These are phyloP conservation scores for Annulohypoxylon bovei DNA, from an alignment of 495 filamentous ascomycete species.

Conservation along the genomic window DNA sequence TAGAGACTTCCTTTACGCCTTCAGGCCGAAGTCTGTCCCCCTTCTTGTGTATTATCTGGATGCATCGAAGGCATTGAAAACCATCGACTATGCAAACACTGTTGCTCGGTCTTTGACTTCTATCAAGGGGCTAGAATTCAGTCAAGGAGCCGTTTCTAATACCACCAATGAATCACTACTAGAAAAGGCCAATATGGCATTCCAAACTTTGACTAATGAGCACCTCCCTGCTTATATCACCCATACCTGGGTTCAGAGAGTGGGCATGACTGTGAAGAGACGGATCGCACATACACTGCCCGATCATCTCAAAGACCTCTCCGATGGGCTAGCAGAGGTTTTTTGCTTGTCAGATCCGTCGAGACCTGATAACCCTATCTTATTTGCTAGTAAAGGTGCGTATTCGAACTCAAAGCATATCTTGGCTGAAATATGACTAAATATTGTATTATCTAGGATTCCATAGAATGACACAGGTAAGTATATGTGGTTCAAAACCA, in stretches of 20 bases:
- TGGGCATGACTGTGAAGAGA: conserved; percentile 65
- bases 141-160: conserved; percentile 50
- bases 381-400: conserved; percentile 80
- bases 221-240: conserved; percentile 78
- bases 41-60: conserved; percentile 77
- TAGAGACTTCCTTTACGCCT: conserved; percentile 69
- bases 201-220: conserved; percentile 68
- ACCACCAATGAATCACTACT: conserved; percentile 66
- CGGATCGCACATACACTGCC: conserved; percentile 67
- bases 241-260: conserved; percentile 66
- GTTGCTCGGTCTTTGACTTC: conserved; percentile 63
- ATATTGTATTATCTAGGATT: conserved; percentile 56
- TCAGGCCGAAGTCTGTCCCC: conserved; percentile 69
- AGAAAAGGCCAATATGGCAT: conserved; percentile 65
- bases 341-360: conserved; percentile 83
- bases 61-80: conserved; percentile 71
- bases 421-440: conserved; percentile 10
- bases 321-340: conserved; percentile 77
- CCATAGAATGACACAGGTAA: conserved; percentile 64
- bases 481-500: not conserved
- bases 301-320: conserved; percentile 62
- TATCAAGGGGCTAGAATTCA: conserved; percentile 58
- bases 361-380: conserved; percentile 76
- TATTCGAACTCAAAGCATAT: not conserved
- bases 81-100: conserved; percentile 76